These are phyloP conservation scores for Diaporthe caulivora DNA, from an alignment of 2,329 filamentous ascomycete genomes.

Conservation along the genomic window DNA sequence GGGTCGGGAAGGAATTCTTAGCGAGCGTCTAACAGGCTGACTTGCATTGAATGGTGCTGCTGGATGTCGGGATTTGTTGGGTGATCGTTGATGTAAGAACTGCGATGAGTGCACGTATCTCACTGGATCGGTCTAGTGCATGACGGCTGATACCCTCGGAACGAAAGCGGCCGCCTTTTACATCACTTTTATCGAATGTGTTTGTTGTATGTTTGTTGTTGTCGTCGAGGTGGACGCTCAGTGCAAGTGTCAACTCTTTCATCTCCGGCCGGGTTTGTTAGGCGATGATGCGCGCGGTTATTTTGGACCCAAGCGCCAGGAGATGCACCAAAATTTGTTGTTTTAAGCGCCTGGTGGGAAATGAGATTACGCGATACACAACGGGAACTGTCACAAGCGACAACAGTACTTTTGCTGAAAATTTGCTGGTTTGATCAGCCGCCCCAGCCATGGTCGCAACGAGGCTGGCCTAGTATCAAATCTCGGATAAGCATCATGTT, in stretches of 20 bases:
- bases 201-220: background rate
- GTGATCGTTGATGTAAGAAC: background rate
- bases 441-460: constrained; percentile 31
- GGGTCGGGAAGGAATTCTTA: constrained; percentile 11
- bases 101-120: background rate
- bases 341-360: constrained; percentile 27
- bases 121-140: background rate
- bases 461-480: constrained; percentile 9
- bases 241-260: background rate
- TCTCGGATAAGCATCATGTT: background rate
- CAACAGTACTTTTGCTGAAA: background rate
- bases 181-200: background rate
- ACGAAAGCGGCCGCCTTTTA: background rate
- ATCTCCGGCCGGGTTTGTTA: background rate
- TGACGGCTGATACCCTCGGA: constrained; percentile 1
- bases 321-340: constrained; percentile 18
- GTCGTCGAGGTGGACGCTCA: background rate
- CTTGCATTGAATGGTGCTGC: background rate
- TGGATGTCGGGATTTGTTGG: background rate
- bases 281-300: constrained; percentile 29
- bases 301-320: constrained; percentile 18
- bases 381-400: constrained; percentile 9
- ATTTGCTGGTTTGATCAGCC: constrained; percentile 26
- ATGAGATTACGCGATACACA: background rate
- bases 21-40: constrained; percentile 10